These are phyloP conservation scores for Cadophora luteo-olivacea DNA, from an alignment of 2,329 filamentous ascomycete genomes.

Conservation along the genomic window DNA sequence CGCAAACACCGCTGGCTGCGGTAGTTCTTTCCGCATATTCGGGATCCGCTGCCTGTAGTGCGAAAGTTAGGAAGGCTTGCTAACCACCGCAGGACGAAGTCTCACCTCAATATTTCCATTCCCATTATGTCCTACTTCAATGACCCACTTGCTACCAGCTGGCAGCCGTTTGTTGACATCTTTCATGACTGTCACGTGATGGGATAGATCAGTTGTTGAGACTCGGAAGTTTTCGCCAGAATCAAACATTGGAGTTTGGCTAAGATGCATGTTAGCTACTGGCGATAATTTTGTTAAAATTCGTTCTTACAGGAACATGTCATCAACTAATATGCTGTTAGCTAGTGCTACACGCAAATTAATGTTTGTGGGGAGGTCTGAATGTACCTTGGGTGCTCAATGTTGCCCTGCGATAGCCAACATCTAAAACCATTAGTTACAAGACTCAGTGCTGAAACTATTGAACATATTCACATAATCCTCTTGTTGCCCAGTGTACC, in stretches of 20 bases:
- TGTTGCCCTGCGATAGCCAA: conserved; percentile 39
- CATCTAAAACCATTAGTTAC: conserved; percentile 31
- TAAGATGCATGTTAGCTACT: neutral
- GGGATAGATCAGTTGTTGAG: conserved; percentile 52
- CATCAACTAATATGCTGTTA: conserved; percentile 54
- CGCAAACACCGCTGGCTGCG: neutral
- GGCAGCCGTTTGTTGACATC: conserved; percentile 55
- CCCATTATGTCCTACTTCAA: conserved; percentile 62
- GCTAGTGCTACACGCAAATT: neutral
- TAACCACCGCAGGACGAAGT: neutral
- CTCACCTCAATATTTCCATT: conserved; percentile 55
- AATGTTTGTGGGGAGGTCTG: neutral
- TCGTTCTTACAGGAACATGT: conserved; percentile 63
- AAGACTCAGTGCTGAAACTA: neutral
- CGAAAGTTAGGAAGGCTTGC: neutral
- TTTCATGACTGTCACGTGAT: conserved; percentile 52
- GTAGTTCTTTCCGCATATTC: neutral
- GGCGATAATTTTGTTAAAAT: neutral
- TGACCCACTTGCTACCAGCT: conserved; percentile 56
- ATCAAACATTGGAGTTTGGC: conserved; percentile 17
- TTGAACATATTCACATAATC: conserved; percentile 48
- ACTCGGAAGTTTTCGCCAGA: conserved; percentile 55
- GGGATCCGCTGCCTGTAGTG: conserved; percentile 3
- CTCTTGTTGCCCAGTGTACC: conserved; percentile 67
- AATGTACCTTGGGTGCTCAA: conserved; percentile 37